These are phyloP conservation scores for Arthroderma sp. DNA, from an alignment of 2,329 filamentous ascomycete genomes.

Conservation along the genomic window DNA sequence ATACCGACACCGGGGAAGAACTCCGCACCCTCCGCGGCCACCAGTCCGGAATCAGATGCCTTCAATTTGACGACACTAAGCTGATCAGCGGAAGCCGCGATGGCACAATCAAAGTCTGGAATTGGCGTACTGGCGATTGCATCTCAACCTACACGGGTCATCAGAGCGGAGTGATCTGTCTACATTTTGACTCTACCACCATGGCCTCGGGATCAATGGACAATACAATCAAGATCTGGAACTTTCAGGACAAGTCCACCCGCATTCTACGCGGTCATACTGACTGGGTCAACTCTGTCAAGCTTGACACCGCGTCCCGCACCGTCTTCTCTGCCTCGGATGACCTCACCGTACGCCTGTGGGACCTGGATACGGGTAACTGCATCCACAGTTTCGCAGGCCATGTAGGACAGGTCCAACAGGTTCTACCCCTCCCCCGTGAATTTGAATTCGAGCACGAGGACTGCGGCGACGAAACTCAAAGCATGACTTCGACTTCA, in stretches of 20 bases:
- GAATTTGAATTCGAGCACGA: constrained; percentile 74
- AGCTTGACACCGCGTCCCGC: constrained; percentile 65
- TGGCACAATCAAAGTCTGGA: constrained; percentile 82
- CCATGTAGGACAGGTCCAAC: constrained; percentile 90
- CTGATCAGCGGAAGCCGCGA: constrained; percentile 85
- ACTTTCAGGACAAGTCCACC: constrained; percentile 70
- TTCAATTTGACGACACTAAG: constrained; percentile 87
- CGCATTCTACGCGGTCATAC: constrained; percentile 71
- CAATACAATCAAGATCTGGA: constrained; percentile 81
- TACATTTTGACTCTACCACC: constrained; percentile 75
- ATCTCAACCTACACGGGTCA: constrained; percentile 71
- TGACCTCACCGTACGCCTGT: constrained; percentile 79
- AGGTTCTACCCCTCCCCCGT: constrained; percentile 67
- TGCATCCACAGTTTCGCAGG: constrained; percentile 70
- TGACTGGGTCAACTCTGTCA: constrained; percentile 96
- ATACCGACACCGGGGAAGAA: constrained; percentile 75
- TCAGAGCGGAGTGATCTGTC: constrained; percentile 65
- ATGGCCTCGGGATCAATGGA: constrained; percentile 85
- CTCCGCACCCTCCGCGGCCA: constrained; percentile 77
- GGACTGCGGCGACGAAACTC: constrained; percentile 27
- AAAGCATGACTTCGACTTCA: constrained; percentile 14
- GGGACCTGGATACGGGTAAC: constrained; percentile 75
- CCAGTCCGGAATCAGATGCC: constrained; percentile 65
- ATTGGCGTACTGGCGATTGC: constrained; percentile 83
- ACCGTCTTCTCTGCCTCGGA: constrained; percentile 90